Percentiles rank a stretch among this genome's conserved stretches.
Evolutionary conservation across 2,329 filamentous ascomycete species (phyloP).

Genomic region (Delphinella strobiligena): DNA sequence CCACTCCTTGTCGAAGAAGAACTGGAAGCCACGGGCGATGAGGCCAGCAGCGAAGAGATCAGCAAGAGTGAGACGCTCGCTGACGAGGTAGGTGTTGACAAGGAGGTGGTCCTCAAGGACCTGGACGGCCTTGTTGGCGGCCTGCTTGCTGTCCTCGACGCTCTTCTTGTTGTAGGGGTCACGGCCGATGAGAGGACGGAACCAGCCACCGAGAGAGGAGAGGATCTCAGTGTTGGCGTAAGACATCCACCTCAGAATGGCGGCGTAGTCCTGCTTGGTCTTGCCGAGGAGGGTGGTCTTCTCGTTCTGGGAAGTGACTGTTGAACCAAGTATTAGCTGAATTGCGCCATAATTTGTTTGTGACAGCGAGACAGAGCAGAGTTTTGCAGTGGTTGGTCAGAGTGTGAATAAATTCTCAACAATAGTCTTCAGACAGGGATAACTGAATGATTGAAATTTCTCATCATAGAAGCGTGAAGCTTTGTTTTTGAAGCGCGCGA

Average conservation of each 20-base stretch:
- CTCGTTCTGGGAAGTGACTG: constrained; percentile 90
- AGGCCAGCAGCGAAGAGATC: constrained; percentile 77
- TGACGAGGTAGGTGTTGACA: constrained; percentile 92
- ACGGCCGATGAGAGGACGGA: constrained; percentile 70
- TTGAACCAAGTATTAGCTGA: background rate
- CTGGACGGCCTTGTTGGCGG: constrained; percentile 52
- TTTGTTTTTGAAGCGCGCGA: too few species aligned
- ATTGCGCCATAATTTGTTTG: constrained; percentile 10
- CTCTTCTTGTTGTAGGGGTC: constrained; percentile 96
- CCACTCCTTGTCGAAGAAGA: constrained; percentile 86
- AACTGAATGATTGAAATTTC: constrained; percentile 66
- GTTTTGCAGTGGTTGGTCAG: too few species aligned
- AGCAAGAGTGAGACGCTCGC: constrained; percentile 93
- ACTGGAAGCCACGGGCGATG: constrained; percentile 79
- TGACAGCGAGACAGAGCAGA: too few species aligned
- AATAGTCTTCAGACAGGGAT: constrained; percentile 96
- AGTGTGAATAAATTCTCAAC: constrained; percentile 82
- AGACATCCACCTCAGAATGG: constrained; percentile 97
- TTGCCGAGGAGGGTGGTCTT: constrained; percentile 98
- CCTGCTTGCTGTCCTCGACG: constrained; percentile 69
- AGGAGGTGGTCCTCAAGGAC: constrained; percentile 79
- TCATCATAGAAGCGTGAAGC: constrained; percentile 59
- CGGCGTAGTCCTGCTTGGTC: constrained; percentile 99
- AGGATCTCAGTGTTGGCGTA: constrained; percentile 88
- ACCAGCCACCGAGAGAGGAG: constrained; percentile 62